Evolutionary conservation across 495 filamentous ascomycete genomes (phyloP).

Genomic region (Neurospora sublineolata): DNA sequence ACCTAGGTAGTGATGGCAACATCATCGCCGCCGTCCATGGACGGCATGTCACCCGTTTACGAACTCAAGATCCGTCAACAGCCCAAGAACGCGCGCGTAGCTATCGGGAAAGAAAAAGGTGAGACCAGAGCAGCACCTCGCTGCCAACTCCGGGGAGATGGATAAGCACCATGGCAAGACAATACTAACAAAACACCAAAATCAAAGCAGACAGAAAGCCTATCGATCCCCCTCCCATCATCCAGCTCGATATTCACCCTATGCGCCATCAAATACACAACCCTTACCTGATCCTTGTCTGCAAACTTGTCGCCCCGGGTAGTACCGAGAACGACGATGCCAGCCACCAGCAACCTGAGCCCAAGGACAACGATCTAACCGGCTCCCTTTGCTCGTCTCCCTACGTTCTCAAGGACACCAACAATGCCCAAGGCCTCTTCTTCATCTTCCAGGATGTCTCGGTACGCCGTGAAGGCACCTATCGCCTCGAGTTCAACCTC

Average conservation of each 20-base stretch:
- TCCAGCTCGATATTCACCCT: slow-evolving; percentile 63
- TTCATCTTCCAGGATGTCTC: slow-evolving; percentile 97
- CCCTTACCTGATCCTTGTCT: slow-evolving; percentile 53
- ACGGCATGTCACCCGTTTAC: slow-evolving; percentile 3
- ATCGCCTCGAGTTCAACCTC: slow-evolving; percentile 71
- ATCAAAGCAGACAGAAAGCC: slow-evolving; percentile 67
- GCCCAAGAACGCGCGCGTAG: slow-evolving; percentile 54
- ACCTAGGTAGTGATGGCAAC: slow-evolving; percentile 8
- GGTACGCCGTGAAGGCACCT: slow-evolving; percentile 67
- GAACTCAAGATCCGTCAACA: slow-evolving; percentile 55
- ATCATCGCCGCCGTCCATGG: slow-evolving; percentile 2
- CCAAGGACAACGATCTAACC: slow-evolving; percentile 45
- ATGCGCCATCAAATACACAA: slow-evolving; percentile 49
- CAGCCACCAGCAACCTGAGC: slow-evolving; percentile 14
- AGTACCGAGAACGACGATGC: slow-evolving; percentile 40
- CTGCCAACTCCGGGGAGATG: slow-evolving; percentile 19
- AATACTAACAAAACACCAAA: slow-evolving; percentile 7
- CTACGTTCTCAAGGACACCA: slow-evolving; percentile 82
- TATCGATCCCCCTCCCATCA: slow-evolving; percentile 87
- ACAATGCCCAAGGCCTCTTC: slow-evolving; percentile 88
- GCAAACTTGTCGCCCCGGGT: slow-evolving; percentile 35
- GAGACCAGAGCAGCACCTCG: neutral
- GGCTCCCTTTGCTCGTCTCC: slow-evolving; percentile 85
- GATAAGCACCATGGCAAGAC: slow-evolving; percentile 1
- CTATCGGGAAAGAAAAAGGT: slow-evolving; percentile 60